Base-by-base conservation (phyloP, 768 basidiomycete species). In the Kwoniella sp. region DNA sequence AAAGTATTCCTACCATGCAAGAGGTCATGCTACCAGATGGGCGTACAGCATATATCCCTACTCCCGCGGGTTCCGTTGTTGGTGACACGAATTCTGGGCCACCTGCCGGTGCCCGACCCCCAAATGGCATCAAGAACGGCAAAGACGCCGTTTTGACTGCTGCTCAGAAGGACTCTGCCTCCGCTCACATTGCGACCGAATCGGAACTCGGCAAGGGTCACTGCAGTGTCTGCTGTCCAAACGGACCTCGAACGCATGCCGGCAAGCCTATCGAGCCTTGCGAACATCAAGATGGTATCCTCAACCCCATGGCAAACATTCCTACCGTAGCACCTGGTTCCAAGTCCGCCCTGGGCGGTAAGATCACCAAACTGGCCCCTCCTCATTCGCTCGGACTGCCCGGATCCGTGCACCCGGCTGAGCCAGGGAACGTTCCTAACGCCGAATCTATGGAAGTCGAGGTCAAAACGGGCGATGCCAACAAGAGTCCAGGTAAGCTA, bases 11-110 rank as follows among this genome's bases (percentile, higher is more conserved):
- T 8, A 25, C 52, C 34, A 39, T 65, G 15, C 57, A 63, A 33
- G 56, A 62, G 32, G 40, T 69, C 33, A 50, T 58, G 8, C 29
- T 69, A 7, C 67, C 67, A 12, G 67, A 69, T 44, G 67, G 67
- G 19, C 40, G 45, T 5, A 48, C 26, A 11, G 67, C 67, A 27
- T 69, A 64, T 45, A 46, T 64, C 22, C 53, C 26, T 20, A 53
- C 49, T 44, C 41, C 15, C n/a, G 49, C 17, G 10, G 33, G 33
- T 28, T 42, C 15, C 1, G 9, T n/a, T n/a, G n/a, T n/a, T n/a
- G 32, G 32, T 33, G 32, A n/a, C 10, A n/a, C 32, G n/a, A n/a
- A n/a, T n/a, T n/a, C n/a, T n/a, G n/a, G n/a, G 27, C 37, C 45
- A 28, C 52, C 52, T 17, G 29, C 45, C 8, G 52, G 45, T 6